Conservation (phyloP, 345 rosid genomes). For the Populus ilicifolia region DNA sequence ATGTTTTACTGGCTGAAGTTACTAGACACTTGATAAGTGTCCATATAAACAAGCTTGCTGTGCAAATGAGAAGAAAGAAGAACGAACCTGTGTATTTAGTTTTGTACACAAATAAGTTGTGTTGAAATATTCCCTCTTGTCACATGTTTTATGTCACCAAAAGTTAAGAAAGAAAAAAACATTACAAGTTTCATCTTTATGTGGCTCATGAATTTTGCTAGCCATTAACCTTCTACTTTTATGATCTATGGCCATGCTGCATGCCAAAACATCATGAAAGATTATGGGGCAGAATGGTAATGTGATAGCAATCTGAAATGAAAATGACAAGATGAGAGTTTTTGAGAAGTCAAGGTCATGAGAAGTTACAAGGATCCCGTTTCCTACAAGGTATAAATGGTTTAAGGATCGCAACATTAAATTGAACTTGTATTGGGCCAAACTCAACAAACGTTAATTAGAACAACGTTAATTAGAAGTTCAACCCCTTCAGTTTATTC, state of each 20-base stretch:
- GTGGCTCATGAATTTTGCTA: conserved; percentile 22
- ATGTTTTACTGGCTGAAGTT: not conserved
- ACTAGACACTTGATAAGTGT: not conserved
- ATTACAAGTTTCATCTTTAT: conserved; percentile 13
- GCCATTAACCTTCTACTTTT: conserved; percentile 28
- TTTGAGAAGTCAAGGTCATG: conserved; percentile 37
- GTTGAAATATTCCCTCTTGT: not conserved
- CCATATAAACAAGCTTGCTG: not conserved
- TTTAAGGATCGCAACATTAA: conserved; percentile 16
- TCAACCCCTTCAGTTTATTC: not conserved
- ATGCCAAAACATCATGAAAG: conserved; percentile 32
- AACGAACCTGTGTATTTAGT: not conserved
- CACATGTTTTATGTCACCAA: not conserved
- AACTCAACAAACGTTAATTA: not conserved
- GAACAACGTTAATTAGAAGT: not conserved
- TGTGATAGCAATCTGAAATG: conserved; percentile 36
- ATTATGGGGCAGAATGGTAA: conserved; percentile 31
- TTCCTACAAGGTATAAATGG: conserved; percentile 30
- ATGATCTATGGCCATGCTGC: conserved; percentile 32
- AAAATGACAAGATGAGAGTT: conserved; percentile 34
- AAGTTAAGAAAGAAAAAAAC: not conserved
- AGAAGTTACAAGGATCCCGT: conserved; percentile 32
- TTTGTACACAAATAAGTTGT: not conserved
- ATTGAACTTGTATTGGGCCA: conserved; percentile 12
- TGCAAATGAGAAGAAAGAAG: not conserved